Percentiles rank a stretch among this genome's conserved stretches.
Evolutionary conservation across 1,139 yeast species (phyloP).

Genomic region (Suhomyces taliae): DNA sequence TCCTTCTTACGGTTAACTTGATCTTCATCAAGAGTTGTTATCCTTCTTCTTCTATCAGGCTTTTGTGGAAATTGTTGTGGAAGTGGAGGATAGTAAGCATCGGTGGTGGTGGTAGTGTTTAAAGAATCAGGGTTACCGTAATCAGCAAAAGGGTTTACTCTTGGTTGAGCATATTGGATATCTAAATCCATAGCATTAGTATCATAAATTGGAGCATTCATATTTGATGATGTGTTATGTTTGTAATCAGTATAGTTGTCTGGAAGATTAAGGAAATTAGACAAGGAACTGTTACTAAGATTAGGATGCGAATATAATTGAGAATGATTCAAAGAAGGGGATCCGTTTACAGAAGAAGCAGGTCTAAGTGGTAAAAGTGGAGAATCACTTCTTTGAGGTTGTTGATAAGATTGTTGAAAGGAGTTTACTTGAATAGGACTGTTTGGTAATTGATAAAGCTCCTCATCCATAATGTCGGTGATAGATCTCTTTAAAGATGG

Average conservation of each 20-base stretch:
- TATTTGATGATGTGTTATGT: conserved; percentile 8
- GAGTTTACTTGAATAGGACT: conserved; percentile 15
- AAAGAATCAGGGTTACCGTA: conserved; percentile 40
- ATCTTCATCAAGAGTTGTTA: conserved; percentile 34
- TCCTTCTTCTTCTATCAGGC: conserved; percentile 32
- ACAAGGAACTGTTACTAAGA: conserved; percentile 18
- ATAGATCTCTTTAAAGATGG: conserved; percentile 54
- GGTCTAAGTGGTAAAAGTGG: conserved; percentile 9
- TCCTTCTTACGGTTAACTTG: conserved; percentile 26
- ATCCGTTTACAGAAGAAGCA: conserved; percentile 16
- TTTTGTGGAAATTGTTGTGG: conserved; percentile 14
- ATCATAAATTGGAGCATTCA: conserved; percentile 8
- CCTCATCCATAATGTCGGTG: conserved; percentile 66
- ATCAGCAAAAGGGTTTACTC: conserved; percentile 35
- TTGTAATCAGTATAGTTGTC: conserved; percentile 34
- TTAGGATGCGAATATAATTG: conserved; percentile 17
- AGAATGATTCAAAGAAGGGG: conserved; percentile 18
- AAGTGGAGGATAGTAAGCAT: conserved; percentile 13
- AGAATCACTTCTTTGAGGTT: conserved; percentile 12
- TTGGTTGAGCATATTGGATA: conserved; percentile 10
- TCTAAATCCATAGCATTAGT: conserved; percentile 13
- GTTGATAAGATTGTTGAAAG: conserved; percentile 2
- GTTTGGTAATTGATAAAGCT: conserved; percentile 51
- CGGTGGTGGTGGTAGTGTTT: conserved; percentile 15
- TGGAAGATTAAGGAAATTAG: conserved; percentile 32